Evolutionary conservation across 495 filamentous ascomycete species (phyloP).

Genomic region (Parmelia sp.): DNA sequence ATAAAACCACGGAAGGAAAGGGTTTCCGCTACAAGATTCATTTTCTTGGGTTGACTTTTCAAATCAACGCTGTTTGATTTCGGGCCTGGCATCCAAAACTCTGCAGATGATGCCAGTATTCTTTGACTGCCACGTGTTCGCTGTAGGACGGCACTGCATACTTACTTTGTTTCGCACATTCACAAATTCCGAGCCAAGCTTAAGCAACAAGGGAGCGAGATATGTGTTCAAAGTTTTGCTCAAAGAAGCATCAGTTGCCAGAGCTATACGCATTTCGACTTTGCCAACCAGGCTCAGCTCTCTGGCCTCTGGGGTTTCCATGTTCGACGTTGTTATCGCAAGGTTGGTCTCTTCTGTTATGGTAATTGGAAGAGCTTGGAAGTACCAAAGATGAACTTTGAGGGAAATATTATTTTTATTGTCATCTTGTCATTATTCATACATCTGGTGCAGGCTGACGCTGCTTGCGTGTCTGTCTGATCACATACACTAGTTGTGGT

Average conservation of each 20-base stretch:
- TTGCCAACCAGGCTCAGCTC: slow-evolving; percentile 85
- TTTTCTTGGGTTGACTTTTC: not conserved
- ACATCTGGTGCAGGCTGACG: not conserved
- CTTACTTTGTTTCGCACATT: slow-evolving; percentile 76
- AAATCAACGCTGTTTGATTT: too few species aligned
- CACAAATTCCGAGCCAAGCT: slow-evolving; percentile 71
- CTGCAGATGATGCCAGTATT: not conserved
- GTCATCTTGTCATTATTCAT: not conserved
- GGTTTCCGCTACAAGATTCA: not conserved
- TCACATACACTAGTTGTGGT: not conserved
- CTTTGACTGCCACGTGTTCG: not conserved
- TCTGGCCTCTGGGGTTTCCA: slow-evolving; percentile 48
- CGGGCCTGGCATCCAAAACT: not conserved
- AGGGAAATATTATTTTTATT: not conserved
- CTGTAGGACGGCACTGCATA: not conserved
- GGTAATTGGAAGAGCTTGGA: not conserved
- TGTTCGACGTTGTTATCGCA: slow-evolving; percentile 10
- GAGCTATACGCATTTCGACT: slow-evolving; percentile 84
- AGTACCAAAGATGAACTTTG: not conserved
- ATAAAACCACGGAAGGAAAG: not conserved
- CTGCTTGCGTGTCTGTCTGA: not conserved
- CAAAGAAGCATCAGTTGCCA: slow-evolving; percentile 75
- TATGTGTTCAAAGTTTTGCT: slow-evolving; percentile 69
- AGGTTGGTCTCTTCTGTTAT: not conserved
- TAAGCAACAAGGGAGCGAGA: slow-evolving; percentile 74